A percentile compares a stretch with the other conserved stretches of the same genome.
Conservation (phyloP, 2,329 filamentous ascomycete species). For the Colletotrichum orchidophilum region DNA sequence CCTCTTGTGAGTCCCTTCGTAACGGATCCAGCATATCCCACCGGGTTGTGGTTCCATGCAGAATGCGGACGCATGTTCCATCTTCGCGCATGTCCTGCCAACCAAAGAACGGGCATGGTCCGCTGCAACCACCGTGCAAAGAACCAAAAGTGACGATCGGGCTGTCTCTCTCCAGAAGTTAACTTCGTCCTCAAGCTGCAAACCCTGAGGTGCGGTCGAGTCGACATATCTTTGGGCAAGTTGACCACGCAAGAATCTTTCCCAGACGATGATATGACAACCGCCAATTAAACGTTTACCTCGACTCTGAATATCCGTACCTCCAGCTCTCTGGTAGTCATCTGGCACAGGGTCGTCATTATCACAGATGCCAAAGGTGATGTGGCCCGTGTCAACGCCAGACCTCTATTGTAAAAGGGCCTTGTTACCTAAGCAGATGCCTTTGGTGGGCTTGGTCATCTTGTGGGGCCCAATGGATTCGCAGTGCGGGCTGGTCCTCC, state of each 20-base stretch:
- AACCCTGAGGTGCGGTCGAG: neutral
- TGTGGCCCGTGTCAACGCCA: constrained; percentile 1
- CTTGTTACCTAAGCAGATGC: neutral
- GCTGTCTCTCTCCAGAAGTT: constrained; percentile 14
- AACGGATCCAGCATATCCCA: neutral
- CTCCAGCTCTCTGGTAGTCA: neutral
- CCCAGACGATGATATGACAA: neutral
- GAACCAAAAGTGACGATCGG: constrained; percentile 11
- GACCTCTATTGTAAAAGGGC: neutral
- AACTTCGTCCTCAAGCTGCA: neutral
- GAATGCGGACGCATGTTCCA: neutral
- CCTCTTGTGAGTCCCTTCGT: neutral
- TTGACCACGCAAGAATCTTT: neutral
- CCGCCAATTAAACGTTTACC: neutral
- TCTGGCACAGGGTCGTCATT: neutral
- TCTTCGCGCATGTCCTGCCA: neutral
- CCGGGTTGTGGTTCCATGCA: neutral
- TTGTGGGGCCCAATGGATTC: neutral
- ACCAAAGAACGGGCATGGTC: neutral
- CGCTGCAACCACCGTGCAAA: neutral
- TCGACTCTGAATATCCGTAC: neutral
- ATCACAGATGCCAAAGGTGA: neutral
- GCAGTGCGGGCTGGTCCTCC: constrained; percentile 3
- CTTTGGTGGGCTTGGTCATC: constrained; percentile 21
- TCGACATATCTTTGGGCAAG: neutral